Evolutionary conservation across 164 flowering plant genomes (phyloP).

Genomic region (Stephania yunnanensis): DNA sequence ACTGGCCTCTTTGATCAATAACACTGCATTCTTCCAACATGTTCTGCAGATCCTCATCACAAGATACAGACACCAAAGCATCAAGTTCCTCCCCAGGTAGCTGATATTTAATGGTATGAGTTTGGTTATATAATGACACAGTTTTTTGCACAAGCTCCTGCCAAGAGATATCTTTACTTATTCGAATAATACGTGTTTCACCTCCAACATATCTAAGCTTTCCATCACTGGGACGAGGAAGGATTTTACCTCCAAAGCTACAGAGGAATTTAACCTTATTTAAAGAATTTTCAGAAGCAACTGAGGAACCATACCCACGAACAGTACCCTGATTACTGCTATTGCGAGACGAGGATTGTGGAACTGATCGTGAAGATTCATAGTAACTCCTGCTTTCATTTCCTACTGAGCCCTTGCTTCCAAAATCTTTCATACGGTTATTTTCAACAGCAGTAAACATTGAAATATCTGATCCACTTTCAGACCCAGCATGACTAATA

Average conservation of each 20-base stretch:
- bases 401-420: constrained; percentile 29
- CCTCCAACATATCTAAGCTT: constrained; percentile 94
- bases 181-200: constrained; percentile 68
- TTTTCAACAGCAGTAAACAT: constrained; percentile 33
- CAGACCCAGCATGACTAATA: constrained; percentile 47
- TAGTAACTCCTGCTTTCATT: constrained; percentile 30
- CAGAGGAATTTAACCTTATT: constrained; percentile 66
- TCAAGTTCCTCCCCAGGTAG: constrained; percentile 97
- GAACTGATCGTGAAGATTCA: constrained; percentile 35
- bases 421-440: constrained; percentile 34
- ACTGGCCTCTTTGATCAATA: constrained; percentile 42
- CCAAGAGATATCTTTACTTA: constrained; percentile 64
- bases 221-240: constrained; percentile 90
- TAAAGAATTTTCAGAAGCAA: constrained; percentile 42
- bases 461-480: constrained; percentile 59
- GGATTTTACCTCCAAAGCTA: constrained; percentile 85
- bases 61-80: constrained; percentile 87
- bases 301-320: constrained; percentile 47
- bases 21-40: constrained; percentile 85
- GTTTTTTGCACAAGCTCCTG: constrained; percentile 58
- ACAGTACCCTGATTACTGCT: constrained; percentile 32
- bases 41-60: constrained; percentile 87
- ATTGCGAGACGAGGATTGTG: constrained; percentile 33
- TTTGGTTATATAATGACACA: constrained; percentile 35
- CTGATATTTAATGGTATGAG: constrained; percentile 74